phyloP scores from a whole-genome alignment of 371 early-diverging fungal genomes.

The Mortierella sp. region DNA sequence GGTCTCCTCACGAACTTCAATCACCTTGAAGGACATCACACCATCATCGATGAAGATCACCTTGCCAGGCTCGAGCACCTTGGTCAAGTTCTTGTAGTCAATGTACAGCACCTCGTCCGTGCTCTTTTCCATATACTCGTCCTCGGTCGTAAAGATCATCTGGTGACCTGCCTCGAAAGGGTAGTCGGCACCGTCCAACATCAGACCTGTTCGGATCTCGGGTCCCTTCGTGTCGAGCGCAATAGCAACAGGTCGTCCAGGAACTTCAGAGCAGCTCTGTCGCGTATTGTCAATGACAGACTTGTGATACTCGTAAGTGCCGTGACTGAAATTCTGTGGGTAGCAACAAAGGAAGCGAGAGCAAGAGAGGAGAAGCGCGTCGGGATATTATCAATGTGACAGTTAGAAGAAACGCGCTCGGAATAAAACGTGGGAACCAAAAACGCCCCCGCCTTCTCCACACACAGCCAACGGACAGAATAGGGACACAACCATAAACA shows the following conservation, averaged over 20 bases:
- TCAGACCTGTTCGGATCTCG: constrained; percentile 85
- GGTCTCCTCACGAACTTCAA: constrained; percentile 65
- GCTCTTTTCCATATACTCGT: constrained; percentile 67
- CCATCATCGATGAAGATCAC: constrained; percentile 88
- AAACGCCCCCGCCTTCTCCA: too few relatives aligned
- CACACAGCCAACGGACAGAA: neutral
- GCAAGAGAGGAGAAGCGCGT: neutral
- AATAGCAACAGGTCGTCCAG: constrained; percentile 81
- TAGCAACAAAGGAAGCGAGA: neutral
- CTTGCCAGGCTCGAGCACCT: constrained; percentile 79
- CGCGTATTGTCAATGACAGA: constrained; percentile 83
- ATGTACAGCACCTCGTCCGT: constrained; percentile 80
- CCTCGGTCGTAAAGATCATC: constrained; percentile 84
- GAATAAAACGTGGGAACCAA: too few relatives aligned
- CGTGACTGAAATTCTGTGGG: constrained; percentile 88
- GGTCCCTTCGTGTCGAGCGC: constrained; percentile 91
- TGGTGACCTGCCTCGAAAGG: constrained; percentile 72
- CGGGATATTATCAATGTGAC: neutral
- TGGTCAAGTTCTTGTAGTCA: constrained; percentile 87
- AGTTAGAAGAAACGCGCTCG: neutral
- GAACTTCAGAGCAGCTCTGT: constrained; percentile 64
- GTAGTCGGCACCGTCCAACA: constrained; percentile 70
- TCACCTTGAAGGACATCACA: constrained; percentile 82
- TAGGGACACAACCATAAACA: neutral
- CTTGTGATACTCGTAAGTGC: constrained; percentile 91